Percentiles rank a stretch among this genome's conserved stretches.
phyloP scores from a whole-genome alignment of 163 green algal genomes.

The Chlorella variabilis region DNA sequence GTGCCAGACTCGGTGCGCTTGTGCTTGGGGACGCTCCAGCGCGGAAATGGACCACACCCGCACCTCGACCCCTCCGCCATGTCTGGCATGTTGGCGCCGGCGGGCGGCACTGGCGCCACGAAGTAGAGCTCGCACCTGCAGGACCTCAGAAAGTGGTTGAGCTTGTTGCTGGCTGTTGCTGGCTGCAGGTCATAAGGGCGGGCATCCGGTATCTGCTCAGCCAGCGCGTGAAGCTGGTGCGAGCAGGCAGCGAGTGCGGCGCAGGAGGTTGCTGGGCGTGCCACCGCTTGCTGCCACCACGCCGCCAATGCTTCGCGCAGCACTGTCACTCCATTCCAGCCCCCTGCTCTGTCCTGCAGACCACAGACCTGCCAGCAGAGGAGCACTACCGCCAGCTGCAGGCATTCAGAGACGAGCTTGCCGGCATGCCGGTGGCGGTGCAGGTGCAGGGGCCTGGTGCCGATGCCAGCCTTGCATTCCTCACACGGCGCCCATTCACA shows the following conservation, averaged over 20 bases:
- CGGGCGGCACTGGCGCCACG: too few species aligned
- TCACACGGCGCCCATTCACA: too few species aligned
- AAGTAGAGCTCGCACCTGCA: too few species aligned
- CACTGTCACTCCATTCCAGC: too few species aligned
- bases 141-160: too few species aligned
- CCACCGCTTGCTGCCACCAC: neutral
- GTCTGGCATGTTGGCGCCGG: too few species aligned
- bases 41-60: too few species aligned
- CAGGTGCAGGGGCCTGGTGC: neutral
- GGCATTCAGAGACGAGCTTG: constrained; percentile 82
- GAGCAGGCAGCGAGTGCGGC: neutral
- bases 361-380: constrained; percentile 36
- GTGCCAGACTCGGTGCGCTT: constrained; percentile 84
- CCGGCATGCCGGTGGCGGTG: constrained; percentile 84
- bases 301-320: too few species aligned
- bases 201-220: constrained; percentile 75
- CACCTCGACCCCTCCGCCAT: too few species aligned
- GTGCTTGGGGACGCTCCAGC: too few species aligned
- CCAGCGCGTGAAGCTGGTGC: constrained; percentile 50
- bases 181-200: constrained; percentile 65
- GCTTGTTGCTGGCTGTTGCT: too few species aligned
- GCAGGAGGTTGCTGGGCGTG: neutral
- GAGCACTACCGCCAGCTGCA: constrained; percentile 55
- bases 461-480: too few species aligned
- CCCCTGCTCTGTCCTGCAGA: constrained; percentile 18